These are phyloP conservation scores for Rhodotorula babjevae DNA, from an alignment of 768 basidiomycete species.

Conservation along the genomic window DNA sequence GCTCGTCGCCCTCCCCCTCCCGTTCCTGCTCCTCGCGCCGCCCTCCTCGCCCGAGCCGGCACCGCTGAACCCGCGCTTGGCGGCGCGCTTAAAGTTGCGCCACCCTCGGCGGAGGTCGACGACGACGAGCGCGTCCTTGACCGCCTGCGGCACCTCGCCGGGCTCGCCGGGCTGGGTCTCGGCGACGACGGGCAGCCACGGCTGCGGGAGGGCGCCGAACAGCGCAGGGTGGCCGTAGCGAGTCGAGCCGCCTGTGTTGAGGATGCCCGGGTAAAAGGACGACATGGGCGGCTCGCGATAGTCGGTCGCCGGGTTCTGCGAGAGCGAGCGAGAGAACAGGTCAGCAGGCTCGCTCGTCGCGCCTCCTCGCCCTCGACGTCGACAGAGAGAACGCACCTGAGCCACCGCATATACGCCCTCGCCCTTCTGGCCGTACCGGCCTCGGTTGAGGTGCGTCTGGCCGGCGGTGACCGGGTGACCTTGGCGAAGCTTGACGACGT, in stretches of 20 bases:
- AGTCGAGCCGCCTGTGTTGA: slow-evolving; percentile 72
- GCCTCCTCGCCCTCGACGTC: slow-evolving; percentile 7
- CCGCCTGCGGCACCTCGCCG: slow-evolving; percentile 26
- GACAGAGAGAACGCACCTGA: slow-evolving; percentile 63
- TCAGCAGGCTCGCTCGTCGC: not conserved
- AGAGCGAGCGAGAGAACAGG: not conserved
- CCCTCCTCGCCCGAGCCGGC: slow-evolving; percentile 5
- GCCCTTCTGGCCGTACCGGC: slow-evolving; percentile 86
- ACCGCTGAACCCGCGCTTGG: slow-evolving; percentile 13
- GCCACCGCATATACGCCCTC: slow-evolving; percentile 93
- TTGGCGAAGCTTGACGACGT: slow-evolving; percentile 65
- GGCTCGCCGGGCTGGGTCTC: slow-evolving; percentile 49
- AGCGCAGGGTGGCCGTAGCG: slow-evolving; percentile 93
- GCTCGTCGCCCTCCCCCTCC: not conserved
- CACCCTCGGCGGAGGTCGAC: slow-evolving; percentile 72
- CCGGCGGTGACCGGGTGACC: slow-evolving; percentile 85
- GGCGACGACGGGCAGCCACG: slow-evolving; percentile 80
- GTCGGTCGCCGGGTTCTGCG: slow-evolving; percentile 14
- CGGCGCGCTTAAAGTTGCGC: slow-evolving; percentile 50
- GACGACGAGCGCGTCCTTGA: slow-evolving; percentile 60
- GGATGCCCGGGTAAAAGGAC: slow-evolving; percentile 85
- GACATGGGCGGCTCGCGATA: slow-evolving; percentile 96
- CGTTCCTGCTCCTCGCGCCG: not conserved
- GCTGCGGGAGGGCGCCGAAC: slow-evolving; percentile 84
- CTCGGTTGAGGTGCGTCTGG: slow-evolving; percentile 80